Percentiles rank a stretch among this genome's conserved stretches.
Conservation (phyloP, 2,329 filamentous ascomycete genomes). For the Septoria petroselini region DNA sequence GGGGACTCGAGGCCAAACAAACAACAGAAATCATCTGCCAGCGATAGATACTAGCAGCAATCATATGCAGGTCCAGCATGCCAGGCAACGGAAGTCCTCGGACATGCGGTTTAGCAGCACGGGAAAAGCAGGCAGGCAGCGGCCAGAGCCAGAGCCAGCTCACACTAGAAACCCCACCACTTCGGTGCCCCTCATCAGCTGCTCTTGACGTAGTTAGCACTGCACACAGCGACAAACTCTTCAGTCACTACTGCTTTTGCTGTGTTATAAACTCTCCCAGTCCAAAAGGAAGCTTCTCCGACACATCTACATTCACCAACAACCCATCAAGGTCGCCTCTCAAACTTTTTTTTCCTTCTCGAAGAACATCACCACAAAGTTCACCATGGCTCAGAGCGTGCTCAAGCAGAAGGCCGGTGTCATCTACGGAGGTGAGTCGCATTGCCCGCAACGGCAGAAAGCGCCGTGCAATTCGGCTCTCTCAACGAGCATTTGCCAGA, state of each 20-base stretch:
- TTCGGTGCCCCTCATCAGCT: too few relatives aligned
- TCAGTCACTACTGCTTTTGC: neutral
- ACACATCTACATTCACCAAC: neutral
- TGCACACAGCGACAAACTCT: conserved; percentile 6
- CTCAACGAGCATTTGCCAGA: too few relatives aligned
- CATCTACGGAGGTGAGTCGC: conserved; percentile 39
- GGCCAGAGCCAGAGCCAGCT: neutral
- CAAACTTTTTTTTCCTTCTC: neutral
- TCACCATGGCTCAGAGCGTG: conserved; percentile 32
- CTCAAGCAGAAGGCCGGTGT: conserved; percentile 39
- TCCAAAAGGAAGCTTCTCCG: neutral
- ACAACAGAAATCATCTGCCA: too few relatives aligned
- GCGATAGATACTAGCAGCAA: too few relatives aligned
- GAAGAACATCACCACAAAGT: neutral
- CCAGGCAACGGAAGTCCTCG: conserved; percentile 6
- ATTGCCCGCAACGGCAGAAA: neutral
- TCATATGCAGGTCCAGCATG: neutral
- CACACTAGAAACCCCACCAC: conserved; percentile 5
- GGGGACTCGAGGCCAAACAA: neutral
- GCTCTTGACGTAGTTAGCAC: conserved; percentile 4
- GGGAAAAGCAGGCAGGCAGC: conserved; percentile 1
- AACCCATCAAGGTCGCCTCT: conserved; percentile 4
- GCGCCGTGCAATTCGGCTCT: too few relatives aligned
- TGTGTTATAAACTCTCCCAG: conserved; percentile 5
- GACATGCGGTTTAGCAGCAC: neutral